Evolutionary conservation across 768 basidiomycete genomes (phyloP), one percentile per base, ranked within the genome.

Genomic region (Russula olivacea): DNA sequence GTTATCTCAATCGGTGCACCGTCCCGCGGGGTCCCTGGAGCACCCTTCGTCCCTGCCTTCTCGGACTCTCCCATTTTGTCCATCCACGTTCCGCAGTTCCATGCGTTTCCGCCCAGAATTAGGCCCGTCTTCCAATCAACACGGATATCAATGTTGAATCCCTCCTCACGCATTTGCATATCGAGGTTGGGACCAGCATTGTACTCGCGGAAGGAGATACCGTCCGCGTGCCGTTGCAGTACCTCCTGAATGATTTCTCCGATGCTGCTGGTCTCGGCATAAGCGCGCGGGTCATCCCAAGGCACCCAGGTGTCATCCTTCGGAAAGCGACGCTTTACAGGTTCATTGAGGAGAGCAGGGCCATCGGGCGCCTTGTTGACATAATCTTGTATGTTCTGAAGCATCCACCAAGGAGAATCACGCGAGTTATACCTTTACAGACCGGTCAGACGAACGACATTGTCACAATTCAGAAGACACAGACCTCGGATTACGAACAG

Each of bases 371-470:
- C 92, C 73, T 80, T 86, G 51, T 76, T 76, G 23, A 84, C 87
- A 72, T 98, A 98, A 73, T 98, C 94, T 70, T 98, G 97, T 59
- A 99, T 97, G 71, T 90, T 97, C 73, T 99, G 96, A 62, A 98
- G 73, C 91, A 98, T 96, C 93, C 94, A 98, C 96, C 95, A 98
- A 4, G 97, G 96, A 8, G 93, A 93, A 72, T 99, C 97, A 57
- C 97, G 87, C 5, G 93, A 98, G 74, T 98, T 98, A 74, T 93
- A 95, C 65, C 90, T 90, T 36, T 47, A 12, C 19, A 23, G 41
- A 19, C 38, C 21, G 11, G 30, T 55, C 55, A 59, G 21, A 7
- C 14, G 48, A 32, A 36, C 40, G 9, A 28, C 28, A 8, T 17
- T 10, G 17, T 34, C 41, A 58, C 32, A 19, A 12, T 45, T 8